These are phyloP conservation scores for Neurospora tetrasperma DNA, from an alignment of 495 filamentous ascomycete species.

Conservation along the genomic window DNA sequence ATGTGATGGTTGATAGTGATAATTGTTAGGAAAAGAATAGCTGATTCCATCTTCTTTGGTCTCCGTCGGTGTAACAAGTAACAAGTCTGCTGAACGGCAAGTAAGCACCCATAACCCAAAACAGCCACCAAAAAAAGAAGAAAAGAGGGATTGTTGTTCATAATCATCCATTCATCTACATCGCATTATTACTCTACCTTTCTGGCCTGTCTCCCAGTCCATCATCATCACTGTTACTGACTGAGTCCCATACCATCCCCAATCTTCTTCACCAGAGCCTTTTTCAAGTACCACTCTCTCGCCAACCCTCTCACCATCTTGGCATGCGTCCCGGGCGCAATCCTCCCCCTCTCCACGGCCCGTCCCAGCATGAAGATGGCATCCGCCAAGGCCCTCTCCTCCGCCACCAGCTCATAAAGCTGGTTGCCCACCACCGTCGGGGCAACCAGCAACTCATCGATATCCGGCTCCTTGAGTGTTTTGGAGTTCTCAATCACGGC, in stretches of 20 bases:
- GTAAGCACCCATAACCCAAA: background rate
- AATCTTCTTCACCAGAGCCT: constrained; percentile 83
- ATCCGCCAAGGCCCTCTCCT: constrained; percentile 75
- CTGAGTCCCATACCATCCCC: constrained; percentile 63
- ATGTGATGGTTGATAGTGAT: background rate
- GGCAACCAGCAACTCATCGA: constrained; percentile 89
- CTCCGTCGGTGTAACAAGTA: background rate
- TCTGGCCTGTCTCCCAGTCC: background rate
- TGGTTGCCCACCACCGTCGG: constrained; percentile 88
- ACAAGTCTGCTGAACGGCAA: background rate
- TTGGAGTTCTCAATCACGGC: constrained; percentile 58
- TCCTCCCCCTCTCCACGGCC: constrained; percentile 70
- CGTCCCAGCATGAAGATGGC: constrained; percentile 75
- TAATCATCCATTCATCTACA: background rate
- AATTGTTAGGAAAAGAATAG: background rate
- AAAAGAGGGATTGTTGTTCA: background rate
- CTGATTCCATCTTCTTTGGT: background rate
- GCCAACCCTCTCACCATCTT: constrained; percentile 72
- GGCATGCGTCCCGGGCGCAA: constrained; percentile 73
- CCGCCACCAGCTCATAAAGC: constrained; percentile 76
- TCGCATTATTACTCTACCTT: background rate
- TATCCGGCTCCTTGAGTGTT: constrained; percentile 38
- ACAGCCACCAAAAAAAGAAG: background rate
- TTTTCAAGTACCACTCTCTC: constrained; percentile 83
- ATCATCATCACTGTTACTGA: background rate